phyloP scores from a whole-genome alignment of 306 rosid genomes.

The Trifolium repens region DNA sequence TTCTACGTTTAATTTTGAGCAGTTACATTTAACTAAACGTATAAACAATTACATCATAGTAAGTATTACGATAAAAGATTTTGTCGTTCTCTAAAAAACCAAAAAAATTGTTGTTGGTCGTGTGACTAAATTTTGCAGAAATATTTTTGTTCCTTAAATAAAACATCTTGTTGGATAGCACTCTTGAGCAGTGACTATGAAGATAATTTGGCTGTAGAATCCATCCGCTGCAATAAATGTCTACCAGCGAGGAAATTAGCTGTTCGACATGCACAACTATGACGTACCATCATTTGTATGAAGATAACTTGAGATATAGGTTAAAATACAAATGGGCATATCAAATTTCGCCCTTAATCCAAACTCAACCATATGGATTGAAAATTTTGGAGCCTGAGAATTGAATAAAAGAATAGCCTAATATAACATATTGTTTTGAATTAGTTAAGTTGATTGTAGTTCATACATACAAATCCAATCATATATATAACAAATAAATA shows the following conservation, averaged over 20 bases:
- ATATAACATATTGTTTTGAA: slow-evolving; percentile 1
- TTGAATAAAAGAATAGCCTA: slow-evolving; percentile 35
- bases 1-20: slow-evolving; percentile 30
- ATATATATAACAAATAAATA: not conserved
- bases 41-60: not conserved
- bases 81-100: not conserved
- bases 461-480: slow-evolving; percentile 47
- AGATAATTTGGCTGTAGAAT: not conserved
- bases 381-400: not conserved
- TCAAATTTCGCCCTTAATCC: not conserved
- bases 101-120: not conserved
- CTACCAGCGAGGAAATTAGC: not conserved
- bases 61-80: not conserved
- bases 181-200: not conserved
- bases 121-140: slow-evolving; percentile 1
- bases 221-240: not conserved
- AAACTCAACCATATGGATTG: slow-evolving; percentile 1
- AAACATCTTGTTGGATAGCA: not conserved
- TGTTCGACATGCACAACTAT: no score
- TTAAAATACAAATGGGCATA: slow-evolving; percentile 1
- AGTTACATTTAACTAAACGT: slow-evolving; percentile 1
- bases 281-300: not conserved
- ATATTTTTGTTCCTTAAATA: not conserved
- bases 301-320: slow-evolving; percentile 8
- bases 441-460: slow-evolving; percentile 21